Evolutionary conservation across 2,329 filamentous ascomycete species (phyloP).

Genomic region (Penicillium sp.): DNA sequence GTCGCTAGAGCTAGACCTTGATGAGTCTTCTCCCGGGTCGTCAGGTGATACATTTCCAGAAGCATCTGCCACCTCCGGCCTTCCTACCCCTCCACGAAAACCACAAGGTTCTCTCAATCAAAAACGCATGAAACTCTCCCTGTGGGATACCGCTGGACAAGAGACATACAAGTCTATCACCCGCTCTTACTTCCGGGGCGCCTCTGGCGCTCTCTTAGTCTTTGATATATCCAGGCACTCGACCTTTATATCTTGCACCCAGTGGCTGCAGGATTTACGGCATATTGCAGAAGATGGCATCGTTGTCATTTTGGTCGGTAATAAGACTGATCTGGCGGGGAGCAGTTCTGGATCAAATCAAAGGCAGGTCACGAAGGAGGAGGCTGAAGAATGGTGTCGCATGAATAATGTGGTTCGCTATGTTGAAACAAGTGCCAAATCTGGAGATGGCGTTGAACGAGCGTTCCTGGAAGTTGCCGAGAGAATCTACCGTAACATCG

Average conservation of each 20-base stretch:
- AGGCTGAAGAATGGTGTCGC: slow-evolving; percentile 86
- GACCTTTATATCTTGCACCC: slow-evolving; percentile 83
- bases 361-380: slow-evolving; percentile 74
- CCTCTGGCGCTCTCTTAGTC: slow-evolving; percentile 74
- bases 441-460: slow-evolving; percentile 86
- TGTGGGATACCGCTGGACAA: slow-evolving; percentile 96
- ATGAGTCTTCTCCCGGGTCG: slow-evolving; percentile 24
- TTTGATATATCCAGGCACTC: slow-evolving; percentile 86
- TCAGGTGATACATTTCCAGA: slow-evolving; percentile 15
- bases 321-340: slow-evolving; percentile 80
- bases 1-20: slow-evolving; percentile 56
- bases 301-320: slow-evolving; percentile 89
- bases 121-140: slow-evolving; percentile 85
- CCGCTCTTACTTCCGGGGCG: slow-evolving; percentile 85
- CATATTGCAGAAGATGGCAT: slow-evolving; percentile 96
- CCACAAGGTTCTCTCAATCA: slow-evolving; percentile 42
- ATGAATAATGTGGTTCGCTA: slow-evolving; percentile 86
- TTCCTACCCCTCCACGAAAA: slow-evolving; percentile 38
- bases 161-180: slow-evolving; percentile 98
- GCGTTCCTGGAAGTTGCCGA: slow-evolving; percentile 93
- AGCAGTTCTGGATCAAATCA: slow-evolving; percentile 45
- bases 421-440: slow-evolving; percentile 95
- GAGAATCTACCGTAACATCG: slow-evolving; percentile 94
- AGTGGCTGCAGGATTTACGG: slow-evolving; percentile 90
- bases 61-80: slow-evolving; percentile 23